phyloP scores from a whole-genome alignment of 2,329 filamentous ascomycete species.

The Apiospora koreana region DNA sequence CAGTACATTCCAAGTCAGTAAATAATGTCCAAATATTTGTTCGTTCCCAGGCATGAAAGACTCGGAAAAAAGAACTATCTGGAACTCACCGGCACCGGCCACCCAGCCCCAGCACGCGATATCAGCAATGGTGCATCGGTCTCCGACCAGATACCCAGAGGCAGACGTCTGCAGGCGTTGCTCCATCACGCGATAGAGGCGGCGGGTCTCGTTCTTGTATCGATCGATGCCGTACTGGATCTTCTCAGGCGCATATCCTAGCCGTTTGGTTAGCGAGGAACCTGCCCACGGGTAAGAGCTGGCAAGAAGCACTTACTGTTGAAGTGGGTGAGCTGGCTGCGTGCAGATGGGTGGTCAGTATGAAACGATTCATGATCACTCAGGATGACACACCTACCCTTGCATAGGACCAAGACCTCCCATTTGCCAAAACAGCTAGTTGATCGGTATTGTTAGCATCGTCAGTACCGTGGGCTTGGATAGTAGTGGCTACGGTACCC shows the following conservation, averaged over 20 bases:
- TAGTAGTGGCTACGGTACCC: slow-evolving; percentile 77
- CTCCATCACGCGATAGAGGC: slow-evolving; percentile 78
- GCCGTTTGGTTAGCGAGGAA: background rate
- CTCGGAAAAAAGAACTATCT: too few species aligned
- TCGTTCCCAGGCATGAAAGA: too few species aligned
- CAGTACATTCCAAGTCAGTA: too few species aligned
- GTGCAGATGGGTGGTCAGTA: background rate
- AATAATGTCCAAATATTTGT: too few species aligned
- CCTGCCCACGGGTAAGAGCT: background rate
- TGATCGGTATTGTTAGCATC: slow-evolving; percentile 67
- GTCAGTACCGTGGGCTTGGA: slow-evolving; percentile 71
- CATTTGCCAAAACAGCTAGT: slow-evolving; percentile 77
- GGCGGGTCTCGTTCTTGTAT: slow-evolving; percentile 79
- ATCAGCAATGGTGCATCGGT: slow-evolving; percentile 74
- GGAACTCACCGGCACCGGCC: slow-evolving; percentile 46
- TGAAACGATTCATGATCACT: background rate
- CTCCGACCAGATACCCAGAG: slow-evolving; percentile 64
- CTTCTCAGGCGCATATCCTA: slow-evolving; percentile 18
- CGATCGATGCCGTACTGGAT: slow-evolving; percentile 72
- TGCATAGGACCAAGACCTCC: slow-evolving; percentile 83
- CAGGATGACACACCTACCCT: slow-evolving; percentile 56
- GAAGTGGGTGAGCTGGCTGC: slow-evolving; percentile 58
- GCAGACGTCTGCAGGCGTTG: slow-evolving; percentile 62
- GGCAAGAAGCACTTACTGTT: slow-evolving; percentile 48
- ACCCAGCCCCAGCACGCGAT: slow-evolving; percentile 83